Evolutionary conservation across 2,329 filamentous ascomycete genomes (phyloP).

Genomic region (Fusarium sp.): DNA sequence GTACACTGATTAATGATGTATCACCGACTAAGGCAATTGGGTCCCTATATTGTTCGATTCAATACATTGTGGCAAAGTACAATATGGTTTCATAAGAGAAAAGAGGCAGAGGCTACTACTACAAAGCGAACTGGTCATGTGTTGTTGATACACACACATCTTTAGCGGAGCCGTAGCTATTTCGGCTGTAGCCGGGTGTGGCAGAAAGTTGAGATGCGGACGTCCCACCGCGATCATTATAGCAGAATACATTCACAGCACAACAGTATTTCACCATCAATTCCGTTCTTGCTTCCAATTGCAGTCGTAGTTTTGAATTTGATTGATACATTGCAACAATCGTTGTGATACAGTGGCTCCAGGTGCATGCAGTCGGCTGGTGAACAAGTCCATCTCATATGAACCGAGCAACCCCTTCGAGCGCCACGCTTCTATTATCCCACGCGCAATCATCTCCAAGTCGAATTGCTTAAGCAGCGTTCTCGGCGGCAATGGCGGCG

Average conservation of each 20-base stretch:
- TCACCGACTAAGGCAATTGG: background rate
- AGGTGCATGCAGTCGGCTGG: conserved; percentile 42
- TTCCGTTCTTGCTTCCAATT: conserved; percentile 18
- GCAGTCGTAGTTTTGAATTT: conserved; percentile 30
- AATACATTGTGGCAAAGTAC: background rate
- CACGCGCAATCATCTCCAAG: conserved; percentile 40
- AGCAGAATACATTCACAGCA: conserved; percentile 10
- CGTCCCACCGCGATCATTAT: conserved; percentile 24
- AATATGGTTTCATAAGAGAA: background rate
- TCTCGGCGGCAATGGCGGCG: conserved; percentile 55
- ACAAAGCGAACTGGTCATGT: conserved; percentile 14
- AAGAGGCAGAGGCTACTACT: background rate
- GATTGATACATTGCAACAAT: conserved; percentile 52
- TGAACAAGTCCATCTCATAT: conserved; percentile 40
- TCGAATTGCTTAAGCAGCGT: conserved; percentile 51
- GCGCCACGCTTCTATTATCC: conserved; percentile 38
- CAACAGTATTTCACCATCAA: conserved; percentile 15
- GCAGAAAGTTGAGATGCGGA: conserved; percentile 32
- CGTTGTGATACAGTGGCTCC: conserved; percentile 52
- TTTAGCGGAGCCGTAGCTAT: conserved; percentile 32
- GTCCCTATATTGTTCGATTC: background rate
- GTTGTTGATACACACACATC: conserved; percentile 7
- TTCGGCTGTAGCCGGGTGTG: conserved; percentile 47
- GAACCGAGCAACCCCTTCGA: conserved; percentile 34
- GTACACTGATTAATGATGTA: conserved; percentile 12